Base-by-base conservation (phyloP, 1,284 basidiomycete species). In the Fomitopsis pinicola region DNA sequence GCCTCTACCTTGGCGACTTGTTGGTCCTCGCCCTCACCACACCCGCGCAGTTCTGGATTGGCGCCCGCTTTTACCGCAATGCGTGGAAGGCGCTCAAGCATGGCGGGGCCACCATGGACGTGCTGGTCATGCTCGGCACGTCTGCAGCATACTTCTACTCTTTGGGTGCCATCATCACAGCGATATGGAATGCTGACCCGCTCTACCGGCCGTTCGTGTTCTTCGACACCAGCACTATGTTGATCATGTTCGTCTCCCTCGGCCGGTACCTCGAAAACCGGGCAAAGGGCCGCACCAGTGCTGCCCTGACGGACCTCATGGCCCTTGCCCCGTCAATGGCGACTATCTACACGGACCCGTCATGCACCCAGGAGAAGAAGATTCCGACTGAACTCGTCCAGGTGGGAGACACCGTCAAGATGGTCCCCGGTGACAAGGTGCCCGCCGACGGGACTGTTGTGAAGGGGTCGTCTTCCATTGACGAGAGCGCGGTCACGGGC, bases 161-260 rank as follows among this genome's bases (percentile, higher is more conserved):
- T 3, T 68, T 95, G 42, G 77, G 87, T 60, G 76, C 84, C 57
- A 86, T 98, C 80, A 65, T 92, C 66, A 80, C 81, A 53, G 87
- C 89, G 40, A 79, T 86, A 26, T 86, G 91, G 76, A 84, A 86
- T 68, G 72, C 77, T 3, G 82, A 86, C 5, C 80, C 86, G 0
- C 83, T 84, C 59, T 92, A 84, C 72, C 87, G 84, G 42, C 97
- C 97, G 0, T 85, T 92, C 71, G 87, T 95, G 36, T 99, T 98
- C 79, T 99, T 99, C 77, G 97, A 99, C 77, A 99, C 97, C 1
- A 96, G 93, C 69, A 97, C 96, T 17, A 99, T 99, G 97, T 81
- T 99, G 61, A 92, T 99, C 82, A 95, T 91, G 76, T 99, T 99
- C 73, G 93, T 98, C 68, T 95, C 94, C 4, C 85, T 99, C 35